phyloP scores from a whole-genome alignment of 306 rosid genomes.

The Calophaca sinica region DNA sequence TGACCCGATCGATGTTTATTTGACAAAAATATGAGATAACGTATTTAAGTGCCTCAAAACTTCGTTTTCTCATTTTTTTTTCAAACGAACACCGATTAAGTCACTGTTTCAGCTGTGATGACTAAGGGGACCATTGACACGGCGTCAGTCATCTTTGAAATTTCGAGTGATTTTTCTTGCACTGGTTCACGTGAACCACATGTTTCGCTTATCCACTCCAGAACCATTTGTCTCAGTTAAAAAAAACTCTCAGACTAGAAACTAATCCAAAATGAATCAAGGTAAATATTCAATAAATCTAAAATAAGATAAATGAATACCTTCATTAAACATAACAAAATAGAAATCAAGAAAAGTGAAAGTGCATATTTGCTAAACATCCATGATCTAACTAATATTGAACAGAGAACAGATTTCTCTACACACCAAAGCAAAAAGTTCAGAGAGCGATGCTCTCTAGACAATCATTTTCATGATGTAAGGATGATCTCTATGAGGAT shows the following conservation, averaged over 20 bases:
- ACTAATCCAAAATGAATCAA: background rate
- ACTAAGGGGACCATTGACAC: too few relatives aligned
- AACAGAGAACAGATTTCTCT: conserved; percentile 43
- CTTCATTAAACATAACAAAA: conserved; percentile 9
- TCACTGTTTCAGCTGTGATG: too few relatives aligned
- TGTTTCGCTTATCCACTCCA: too few relatives aligned
- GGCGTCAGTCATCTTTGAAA: too few relatives aligned
- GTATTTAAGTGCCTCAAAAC: too few relatives aligned
- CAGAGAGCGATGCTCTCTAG: conserved; percentile 43
- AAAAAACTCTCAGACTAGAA: background rate
- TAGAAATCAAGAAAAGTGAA: conserved; percentile 5
- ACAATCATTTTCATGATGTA: conserved; percentile 43
- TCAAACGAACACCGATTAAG: too few relatives aligned
- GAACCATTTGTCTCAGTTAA: background rate
- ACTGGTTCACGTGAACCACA: too few relatives aligned
- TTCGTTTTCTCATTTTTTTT: too few relatives aligned
- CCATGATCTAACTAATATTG: conserved; percentile 24
- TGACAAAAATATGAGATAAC: too few relatives aligned
- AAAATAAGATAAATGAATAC: conserved; percentile 27
- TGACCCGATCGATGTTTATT: too few relatives aligned
- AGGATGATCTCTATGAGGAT: conserved; percentile 51
- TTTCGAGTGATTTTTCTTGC: too few relatives aligned
- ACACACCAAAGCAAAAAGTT: conserved; percentile 43
- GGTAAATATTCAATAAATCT: background rate
- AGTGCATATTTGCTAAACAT: conserved; percentile 42